A percentile compares a stretch with the other conserved stretches of the same genome.
Evolutionary conservation across 495 filamentous ascomycete species (phyloP).

Genomic region (Talaromyces proteolyticus): DNA sequence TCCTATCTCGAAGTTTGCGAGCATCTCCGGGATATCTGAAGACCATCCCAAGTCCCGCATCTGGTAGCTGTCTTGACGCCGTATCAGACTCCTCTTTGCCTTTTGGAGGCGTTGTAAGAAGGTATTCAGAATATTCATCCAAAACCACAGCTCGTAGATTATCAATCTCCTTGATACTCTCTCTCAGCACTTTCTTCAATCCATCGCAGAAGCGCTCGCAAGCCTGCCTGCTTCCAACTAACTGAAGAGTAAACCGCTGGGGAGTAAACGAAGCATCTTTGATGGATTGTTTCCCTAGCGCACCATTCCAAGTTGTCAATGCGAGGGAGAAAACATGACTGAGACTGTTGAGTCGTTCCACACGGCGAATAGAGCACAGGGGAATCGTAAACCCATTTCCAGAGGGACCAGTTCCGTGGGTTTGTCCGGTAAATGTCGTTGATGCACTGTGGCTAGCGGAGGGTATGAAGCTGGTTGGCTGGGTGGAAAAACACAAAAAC

Average conservation of each 20-base stretch:
- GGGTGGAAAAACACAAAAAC: slow-evolving; percentile 93
- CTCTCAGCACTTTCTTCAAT: slow-evolving; percentile 79
- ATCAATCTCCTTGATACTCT: slow-evolving; percentile 78
- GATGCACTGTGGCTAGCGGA: slow-evolving; percentile 70
- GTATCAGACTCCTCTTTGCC: slow-evolving; percentile 25
- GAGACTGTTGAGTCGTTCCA: slow-evolving; percentile 86
- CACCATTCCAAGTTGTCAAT: slow-evolving; percentile 93
- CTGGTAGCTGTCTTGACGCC: slow-evolving; percentile 62
- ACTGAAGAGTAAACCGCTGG: slow-evolving; percentile 83
- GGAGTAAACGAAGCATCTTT: slow-evolving; percentile 51
- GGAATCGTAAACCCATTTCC: slow-evolving; percentile 97
- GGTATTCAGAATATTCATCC: slow-evolving; percentile 90
- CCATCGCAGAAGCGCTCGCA: slow-evolving; percentile 97
- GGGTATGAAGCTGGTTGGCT: slow-evolving; percentile 78
- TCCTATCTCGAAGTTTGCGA: slow-evolving; percentile 88
- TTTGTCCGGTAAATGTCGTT: slow-evolving; percentile 77
- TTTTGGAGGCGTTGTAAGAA: slow-evolving; percentile 53
- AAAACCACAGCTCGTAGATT: slow-evolving; percentile 69
- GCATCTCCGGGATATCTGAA: slow-evolving; percentile 96
- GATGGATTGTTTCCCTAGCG: slow-evolving; percentile 42
- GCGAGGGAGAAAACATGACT: slow-evolving; percentile 88
- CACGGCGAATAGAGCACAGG: slow-evolving; percentile 80
- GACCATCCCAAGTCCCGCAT: slow-evolving; percentile 86
- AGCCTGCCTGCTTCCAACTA: slow-evolving; percentile 78
- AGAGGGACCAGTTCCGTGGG: slow-evolving; percentile 84